A percentile compares a stretch with the other conserved stretches of the same genome.
phyloP scores from a whole-genome alignment of 2,329 filamentous ascomycete genomes.

The Colletotrichum aenigma region DNA sequence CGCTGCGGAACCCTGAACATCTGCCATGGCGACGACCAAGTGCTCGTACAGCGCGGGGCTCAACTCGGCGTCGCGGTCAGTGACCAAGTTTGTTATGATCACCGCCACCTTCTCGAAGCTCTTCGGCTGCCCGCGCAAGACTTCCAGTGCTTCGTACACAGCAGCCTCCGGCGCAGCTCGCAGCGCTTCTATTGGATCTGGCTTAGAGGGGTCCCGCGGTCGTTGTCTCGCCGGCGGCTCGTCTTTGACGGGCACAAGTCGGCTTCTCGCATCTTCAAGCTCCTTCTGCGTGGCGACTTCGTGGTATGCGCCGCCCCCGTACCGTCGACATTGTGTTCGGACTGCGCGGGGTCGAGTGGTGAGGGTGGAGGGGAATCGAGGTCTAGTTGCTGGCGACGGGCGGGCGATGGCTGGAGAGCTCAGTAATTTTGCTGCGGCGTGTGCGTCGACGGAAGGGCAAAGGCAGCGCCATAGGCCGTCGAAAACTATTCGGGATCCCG shows the following conservation, averaged over 20 bases:
- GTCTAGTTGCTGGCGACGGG: background rate
- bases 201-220: background rate
- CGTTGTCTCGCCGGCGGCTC: background rate
- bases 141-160: slow-evolving; percentile 54
- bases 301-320: background rate
- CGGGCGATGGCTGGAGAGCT: slow-evolving; percentile 22
- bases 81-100: slow-evolving; percentile 64
- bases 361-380: background rate
- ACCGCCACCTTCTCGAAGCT: slow-evolving; percentile 41
- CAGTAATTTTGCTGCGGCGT: slow-evolving; percentile 37
- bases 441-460: slow-evolving; percentile 58
- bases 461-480: slow-evolving; percentile 70
- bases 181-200: slow-evolving; percentile 25
- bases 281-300: background rate
- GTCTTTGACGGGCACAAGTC: background rate
- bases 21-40: slow-evolving; percentile 74
- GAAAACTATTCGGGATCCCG: slow-evolving; percentile 40
- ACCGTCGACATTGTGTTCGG: background rate
- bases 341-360: background rate
- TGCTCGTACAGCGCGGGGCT: slow-evolving; percentile 72
- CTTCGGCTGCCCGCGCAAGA: slow-evolving; percentile 38
- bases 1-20: slow-evolving; percentile 69
- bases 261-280: background rate
- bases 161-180: slow-evolving; percentile 33
- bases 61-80: slow-evolving; percentile 56